A percentile compares a stretch with the other conserved stretches of the same genome.
Conservation (phyloP, 768 basidiomycete genomes). For the Kwoniella bestiolae region DNA sequence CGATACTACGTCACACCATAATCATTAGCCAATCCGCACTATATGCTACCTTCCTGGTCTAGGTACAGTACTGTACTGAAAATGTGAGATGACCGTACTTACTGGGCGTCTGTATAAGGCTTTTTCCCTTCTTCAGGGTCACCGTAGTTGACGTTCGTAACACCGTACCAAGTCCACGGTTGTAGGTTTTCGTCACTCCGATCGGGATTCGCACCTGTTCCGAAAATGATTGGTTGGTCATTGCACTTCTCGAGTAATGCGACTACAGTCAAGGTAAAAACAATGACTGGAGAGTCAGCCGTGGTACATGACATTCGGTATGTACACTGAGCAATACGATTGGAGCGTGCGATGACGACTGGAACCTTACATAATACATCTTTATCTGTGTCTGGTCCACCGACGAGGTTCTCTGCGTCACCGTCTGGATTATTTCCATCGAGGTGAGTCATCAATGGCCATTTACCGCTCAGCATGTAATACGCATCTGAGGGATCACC, state of each 20-base stretch:
- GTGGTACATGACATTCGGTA: too few species aligned
- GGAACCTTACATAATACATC: too few species aligned
- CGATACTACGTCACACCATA: neutral
- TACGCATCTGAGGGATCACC: neutral
- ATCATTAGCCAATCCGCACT: too few species aligned
- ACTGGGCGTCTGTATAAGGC: neutral
- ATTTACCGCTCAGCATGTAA: neutral
- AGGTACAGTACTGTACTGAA: too few species aligned
- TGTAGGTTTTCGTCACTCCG: neutral
- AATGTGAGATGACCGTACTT: neutral
- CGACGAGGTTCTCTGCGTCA: neutral
- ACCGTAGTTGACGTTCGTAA: neutral
- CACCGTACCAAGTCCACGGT: neutral
- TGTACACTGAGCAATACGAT: neutral
- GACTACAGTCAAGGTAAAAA: neutral
- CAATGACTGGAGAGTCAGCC: too few species aligned
- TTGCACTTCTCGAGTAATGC: neutral
- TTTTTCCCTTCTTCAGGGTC: neutral
- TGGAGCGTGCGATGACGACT: too few species aligned
- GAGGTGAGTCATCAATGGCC: neutral
- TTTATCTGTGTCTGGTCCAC: too few species aligned
- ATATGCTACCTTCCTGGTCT: too few species aligned
- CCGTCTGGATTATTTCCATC: neutral
- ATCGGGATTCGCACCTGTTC: neutral
- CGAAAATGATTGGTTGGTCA: neutral